A percentile compares a stretch with the other conserved stretches of the same genome.
Evolutionary conservation across 148 eudicot species (phyloP).

Genomic region (Rhododendron molle): DNA sequence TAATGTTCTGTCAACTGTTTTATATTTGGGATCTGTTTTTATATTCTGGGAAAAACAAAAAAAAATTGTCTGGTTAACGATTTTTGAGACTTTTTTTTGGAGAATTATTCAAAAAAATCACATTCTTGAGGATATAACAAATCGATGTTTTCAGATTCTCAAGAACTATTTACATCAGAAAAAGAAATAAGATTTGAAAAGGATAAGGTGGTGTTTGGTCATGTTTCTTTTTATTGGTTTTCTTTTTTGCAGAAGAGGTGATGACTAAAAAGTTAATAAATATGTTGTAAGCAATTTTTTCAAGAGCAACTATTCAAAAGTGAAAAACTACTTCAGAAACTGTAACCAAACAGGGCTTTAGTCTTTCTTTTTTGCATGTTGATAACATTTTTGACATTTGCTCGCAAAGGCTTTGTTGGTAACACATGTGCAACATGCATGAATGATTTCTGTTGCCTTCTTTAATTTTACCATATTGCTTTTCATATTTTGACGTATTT

Average conservation of each 20-base stretch:
- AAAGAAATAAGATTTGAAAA: not conserved
- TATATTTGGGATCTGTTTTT: not conserved
- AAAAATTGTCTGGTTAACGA: not conserved
- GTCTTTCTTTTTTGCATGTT: not conserved
- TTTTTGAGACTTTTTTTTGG: not conserved
- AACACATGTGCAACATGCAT: not conserved
- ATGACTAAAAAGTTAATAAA: not conserved
- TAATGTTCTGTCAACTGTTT: not conserved
- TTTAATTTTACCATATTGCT: not conserved
- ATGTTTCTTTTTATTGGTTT: not conserved
- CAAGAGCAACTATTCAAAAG: not conserved
- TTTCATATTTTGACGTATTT: not conserved
- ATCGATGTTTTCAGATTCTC: not conserved
- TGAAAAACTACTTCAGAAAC: not conserved
- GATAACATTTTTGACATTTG: not conserved
- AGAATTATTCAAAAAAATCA: not conserved
- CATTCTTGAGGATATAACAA: not conserved
- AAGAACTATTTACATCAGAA: not conserved
- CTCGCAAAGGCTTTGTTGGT: not conserved
- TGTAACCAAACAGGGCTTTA: not conserved
- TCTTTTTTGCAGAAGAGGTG: not conserved
- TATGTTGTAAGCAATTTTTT: not conserved
- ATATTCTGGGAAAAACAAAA: not conserved
- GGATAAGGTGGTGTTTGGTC: not conserved
- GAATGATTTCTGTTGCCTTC: not conserved